Evolutionary conservation across 1,284 basidiomycete species (phyloP).

Genomic region (Pseudozyma sp.): DNA sequence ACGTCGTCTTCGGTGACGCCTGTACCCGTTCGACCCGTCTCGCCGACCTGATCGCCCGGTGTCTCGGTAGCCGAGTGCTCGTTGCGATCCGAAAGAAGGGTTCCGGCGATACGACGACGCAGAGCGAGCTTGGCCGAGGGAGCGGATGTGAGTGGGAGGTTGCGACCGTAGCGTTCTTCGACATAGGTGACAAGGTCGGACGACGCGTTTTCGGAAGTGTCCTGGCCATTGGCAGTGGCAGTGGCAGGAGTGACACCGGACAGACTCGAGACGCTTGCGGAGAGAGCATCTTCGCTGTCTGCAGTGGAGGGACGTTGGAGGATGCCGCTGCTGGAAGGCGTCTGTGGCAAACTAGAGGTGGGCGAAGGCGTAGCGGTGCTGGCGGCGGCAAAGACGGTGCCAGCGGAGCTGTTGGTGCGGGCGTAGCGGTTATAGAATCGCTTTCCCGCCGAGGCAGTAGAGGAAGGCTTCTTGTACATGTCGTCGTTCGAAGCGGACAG

Average conservation of each 20-base stretch:
- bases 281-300: conserved; percentile 19
- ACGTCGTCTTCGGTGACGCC: conserved; percentile 80
- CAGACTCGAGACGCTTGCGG: conserved; percentile 24
- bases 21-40: conserved; percentile 50
- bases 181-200: conserved; percentile 74
- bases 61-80: conserved; percentile 27
- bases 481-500: conserved; percentile 11
- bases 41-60: conserved; percentile 66
- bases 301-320: conserved; percentile 28
- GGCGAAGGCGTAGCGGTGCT: conserved; percentile 29
- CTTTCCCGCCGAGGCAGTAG: conserved; percentile 29
- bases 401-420: conserved; percentile 42
- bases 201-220: conserved; percentile 15
- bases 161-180: conserved; percentile 95
- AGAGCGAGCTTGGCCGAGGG: conserved; percentile 85
- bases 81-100: conserved; percentile 71
- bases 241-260: conserved; percentile 31
- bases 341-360: conserved; percentile 26
- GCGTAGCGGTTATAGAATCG: conserved; percentile 54
- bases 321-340: conserved; percentile 36
- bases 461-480: conserved; percentile 36
- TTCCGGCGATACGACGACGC: conserved; percentile 87
- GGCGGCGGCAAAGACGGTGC: conserved; percentile 4
- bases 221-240: conserved; percentile 1
- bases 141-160: conserved; percentile 81